Evolutionary conservation across 1,284 basidiomycete species (phyloP).

Genomic region (Microbotryum silenes-acaulis): DNA sequence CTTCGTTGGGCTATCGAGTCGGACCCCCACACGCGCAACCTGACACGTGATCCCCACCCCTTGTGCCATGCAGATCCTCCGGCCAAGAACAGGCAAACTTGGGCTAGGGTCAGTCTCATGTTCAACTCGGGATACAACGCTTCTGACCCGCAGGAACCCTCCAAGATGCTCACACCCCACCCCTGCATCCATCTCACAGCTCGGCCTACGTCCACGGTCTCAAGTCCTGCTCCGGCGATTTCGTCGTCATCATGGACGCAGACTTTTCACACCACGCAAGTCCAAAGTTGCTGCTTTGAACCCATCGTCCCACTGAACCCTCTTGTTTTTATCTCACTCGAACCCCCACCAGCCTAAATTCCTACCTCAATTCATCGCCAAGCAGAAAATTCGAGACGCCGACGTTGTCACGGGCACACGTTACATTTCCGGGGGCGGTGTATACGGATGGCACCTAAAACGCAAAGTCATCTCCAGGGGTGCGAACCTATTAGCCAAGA

Average conservation of each 20-base stretch:
- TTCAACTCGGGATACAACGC: background rate
- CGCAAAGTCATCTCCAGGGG: slow-evolving; percentile 76
- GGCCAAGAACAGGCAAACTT: slow-evolving; percentile 77
- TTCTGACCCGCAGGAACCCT: background rate
- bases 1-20: background rate
- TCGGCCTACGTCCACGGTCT: slow-evolving; percentile 89
- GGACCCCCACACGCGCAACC: background rate
- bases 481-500: slow-evolving; percentile 76
- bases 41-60: slow-evolving; percentile 3
- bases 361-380: slow-evolving; percentile 79
- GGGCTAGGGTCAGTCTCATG: slow-evolving; percentile 61
- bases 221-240: slow-evolving; percentile 79
- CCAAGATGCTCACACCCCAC: background rate
- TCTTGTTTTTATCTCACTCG: background rate
- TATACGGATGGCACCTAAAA: slow-evolving; percentile 81
- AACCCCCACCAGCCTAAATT: slow-evolving; percentile 62
- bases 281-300: slow-evolving; percentile 13
- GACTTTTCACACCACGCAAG: slow-evolving; percentile 89
- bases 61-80: slow-evolving; percentile 52
- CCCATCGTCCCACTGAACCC: background rate
- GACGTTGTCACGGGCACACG: slow-evolving; percentile 89
- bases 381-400: slow-evolving; percentile 66
- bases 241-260: slow-evolving; percentile 93
- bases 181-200: slow-evolving; percentile 41
- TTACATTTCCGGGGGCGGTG: slow-evolving; percentile 62